Evolutionary conservation across 306 rosid genomes (phyloP).

Genomic region (Pterocarpus santalinus): DNA sequence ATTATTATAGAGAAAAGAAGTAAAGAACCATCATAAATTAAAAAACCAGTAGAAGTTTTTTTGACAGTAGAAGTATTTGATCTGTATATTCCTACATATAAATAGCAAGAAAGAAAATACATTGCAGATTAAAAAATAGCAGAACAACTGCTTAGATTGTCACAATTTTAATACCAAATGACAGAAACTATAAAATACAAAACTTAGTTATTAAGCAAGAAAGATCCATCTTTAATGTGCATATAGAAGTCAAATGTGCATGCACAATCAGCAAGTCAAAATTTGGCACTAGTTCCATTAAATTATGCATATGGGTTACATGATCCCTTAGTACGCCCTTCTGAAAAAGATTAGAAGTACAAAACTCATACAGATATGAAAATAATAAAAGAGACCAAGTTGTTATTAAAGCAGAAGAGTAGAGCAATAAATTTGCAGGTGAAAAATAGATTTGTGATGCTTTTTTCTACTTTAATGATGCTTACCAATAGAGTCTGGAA

Average conservation of each 20-base stretch:
- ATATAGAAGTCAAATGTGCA: constrained; percentile 34
- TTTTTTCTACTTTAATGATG: constrained; percentile 50
- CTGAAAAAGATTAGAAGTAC: neutral
- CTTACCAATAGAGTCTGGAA: constrained; percentile 84
- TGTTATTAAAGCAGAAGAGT: constrained; percentile 22
- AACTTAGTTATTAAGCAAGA: constrained; percentile 36
- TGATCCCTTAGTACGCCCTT: constrained; percentile 22
- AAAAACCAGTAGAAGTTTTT: neutral
- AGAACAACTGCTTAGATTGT: constrained; percentile 17
- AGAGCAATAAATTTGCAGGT: constrained; percentile 23
- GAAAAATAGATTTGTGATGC: neutral
- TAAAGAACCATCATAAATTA: constrained; percentile 24
- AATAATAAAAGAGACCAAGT: constrained; percentile 29
- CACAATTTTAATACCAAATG: constrained; percentile 17
- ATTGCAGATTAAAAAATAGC: constrained; percentile 18
- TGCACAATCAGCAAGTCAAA: constrained; percentile 32
- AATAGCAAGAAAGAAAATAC: constrained; percentile 18
- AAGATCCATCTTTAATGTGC: constrained; percentile 35
- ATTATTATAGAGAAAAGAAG: constrained; percentile 12
- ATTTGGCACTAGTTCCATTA: constrained; percentile 21
- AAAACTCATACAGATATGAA: constrained; percentile 12
- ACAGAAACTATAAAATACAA: constrained; percentile 12
- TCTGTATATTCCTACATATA: constrained; percentile 8
- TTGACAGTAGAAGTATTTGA: constrained; percentile 19
- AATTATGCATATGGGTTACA: constrained; percentile 24